phyloP scores from a whole-genome alignment of 495 filamentous ascomycete species.

The Cetradonia linearis region DNA sequence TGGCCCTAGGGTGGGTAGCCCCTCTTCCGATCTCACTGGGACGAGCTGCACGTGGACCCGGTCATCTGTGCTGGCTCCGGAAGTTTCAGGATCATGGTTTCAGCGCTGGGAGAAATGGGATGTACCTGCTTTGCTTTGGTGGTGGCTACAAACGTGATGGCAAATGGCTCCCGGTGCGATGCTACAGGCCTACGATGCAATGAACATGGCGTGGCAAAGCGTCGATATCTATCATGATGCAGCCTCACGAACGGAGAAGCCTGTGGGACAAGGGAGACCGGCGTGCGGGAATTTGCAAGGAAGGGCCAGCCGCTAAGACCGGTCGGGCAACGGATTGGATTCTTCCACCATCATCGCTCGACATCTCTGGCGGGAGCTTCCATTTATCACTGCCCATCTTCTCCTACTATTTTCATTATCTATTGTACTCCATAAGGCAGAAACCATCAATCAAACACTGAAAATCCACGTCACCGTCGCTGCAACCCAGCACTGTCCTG shows the following conservation, averaged over 20 bases:
- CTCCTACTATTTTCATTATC: constrained; percentile 10
- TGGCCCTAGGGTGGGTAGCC: background rate
- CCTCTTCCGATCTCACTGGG: constrained; percentile 7
- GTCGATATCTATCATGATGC: background rate
- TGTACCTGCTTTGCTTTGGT: background rate
- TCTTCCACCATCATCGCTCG: constrained; percentile 4
- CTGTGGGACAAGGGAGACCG: constrained; percentile 9
- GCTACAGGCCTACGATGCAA: background rate
- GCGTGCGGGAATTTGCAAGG: constrained; percentile 15
- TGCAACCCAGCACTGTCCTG: constrained; percentile 6
- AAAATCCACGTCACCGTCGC: background rate
- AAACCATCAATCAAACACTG: constrained; percentile 14
- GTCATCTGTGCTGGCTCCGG: background rate
- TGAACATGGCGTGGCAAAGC: constrained; percentile 1
- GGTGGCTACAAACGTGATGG: background rate
- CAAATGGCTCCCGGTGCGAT: background rate
- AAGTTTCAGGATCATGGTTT: constrained; percentile 6
- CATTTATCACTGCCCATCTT: constrained; percentile 9
- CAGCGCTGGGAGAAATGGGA: background rate
- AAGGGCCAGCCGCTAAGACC: constrained; percentile 14
- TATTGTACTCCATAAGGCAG: constrained; percentile 16
- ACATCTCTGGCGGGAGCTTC: background rate
- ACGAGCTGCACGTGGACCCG: background rate
- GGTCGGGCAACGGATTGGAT: constrained; percentile 9
- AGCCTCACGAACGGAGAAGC: constrained; percentile 9